Evolutionary conservation across 306 rosid genomes (phyloP), one percentile per base, ranked within the genome.

Genomic region (Cyclanthera cordifolia): DNA sequence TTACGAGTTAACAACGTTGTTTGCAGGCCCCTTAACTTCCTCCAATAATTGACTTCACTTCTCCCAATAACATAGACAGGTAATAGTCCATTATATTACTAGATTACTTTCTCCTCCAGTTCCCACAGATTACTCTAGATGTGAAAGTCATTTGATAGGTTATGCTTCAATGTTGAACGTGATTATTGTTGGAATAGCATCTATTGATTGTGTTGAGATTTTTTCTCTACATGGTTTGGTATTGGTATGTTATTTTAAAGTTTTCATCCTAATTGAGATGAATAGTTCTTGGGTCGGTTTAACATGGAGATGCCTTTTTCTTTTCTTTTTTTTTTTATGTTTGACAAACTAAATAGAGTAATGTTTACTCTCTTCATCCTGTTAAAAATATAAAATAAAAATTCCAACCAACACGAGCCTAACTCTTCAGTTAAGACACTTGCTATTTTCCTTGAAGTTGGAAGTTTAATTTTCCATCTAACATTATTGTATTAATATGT

Each of bases 171-270:
- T 90, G 82, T 85, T 90, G 63, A 88, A 86, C 41, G 86, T 80
- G 65, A 87, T 90, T 67, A 80, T 86, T 69, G 87, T 90, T 79
- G 99, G 97, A 75, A 88, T 93, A 73, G 82, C 96, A 45, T 78
- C 95, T 37, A 85, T 93, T 78, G 99, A 93, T 72, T 90, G 99
- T 66, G 82, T 90, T 75, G 95, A 90, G 82, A 88, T 85, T 73
- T 90, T 93, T 74, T 90, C 95, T 2, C 83, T 93, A 53, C 99
- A 84, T 83, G 99, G 99, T 80, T 77, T 93, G 94, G 99, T 93
- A 86, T 54, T 85, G 83, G n/a, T n/a, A n/a, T n/a, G n/a, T n/a
- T n/a, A n/a, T 61, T 63, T 59, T 72, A 1, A 17, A 60, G n/a
- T 15, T 7, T 30, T 58, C 23, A 60, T 60, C 9, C 17, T 39